Evolutionary conservation across 345 rosid species (phyloP).

Genomic region (Nephelium lappaceum): DNA sequence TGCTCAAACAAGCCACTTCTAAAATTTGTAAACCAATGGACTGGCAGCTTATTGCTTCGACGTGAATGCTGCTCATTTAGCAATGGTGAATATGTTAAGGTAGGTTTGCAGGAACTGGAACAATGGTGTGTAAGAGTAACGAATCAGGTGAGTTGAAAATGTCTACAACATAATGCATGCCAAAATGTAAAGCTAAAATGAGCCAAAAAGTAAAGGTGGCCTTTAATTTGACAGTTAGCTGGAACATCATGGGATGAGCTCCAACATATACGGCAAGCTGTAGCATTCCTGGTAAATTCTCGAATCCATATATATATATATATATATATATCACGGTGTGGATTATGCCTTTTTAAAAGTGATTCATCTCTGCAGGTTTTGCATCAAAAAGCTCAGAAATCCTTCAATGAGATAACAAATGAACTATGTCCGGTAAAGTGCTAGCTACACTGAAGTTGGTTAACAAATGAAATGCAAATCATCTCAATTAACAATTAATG

Average conservation of each 20-base stretch:
- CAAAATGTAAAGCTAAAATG: not conserved
- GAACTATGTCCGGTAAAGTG: conserved; percentile 59
- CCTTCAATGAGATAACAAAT: conserved; percentile 51
- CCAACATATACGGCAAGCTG: conserved; percentile 68
- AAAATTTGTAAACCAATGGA: conserved; percentile 22
- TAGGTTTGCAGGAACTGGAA: conserved; percentile 63
- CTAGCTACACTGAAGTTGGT: not conserved
- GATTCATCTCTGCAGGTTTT: conserved; percentile 42
- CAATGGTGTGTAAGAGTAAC: conserved; percentile 62
- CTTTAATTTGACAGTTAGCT: conserved; percentile 35
- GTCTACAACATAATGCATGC: conserved; percentile 3
- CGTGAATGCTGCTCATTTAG: conserved; percentile 77
- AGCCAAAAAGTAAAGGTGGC: not conserved
- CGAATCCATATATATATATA: conserved; percentile 13
- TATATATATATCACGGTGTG: not conserved
- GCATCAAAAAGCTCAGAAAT: conserved; percentile 60
- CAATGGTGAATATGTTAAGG: conserved; percentile 69
- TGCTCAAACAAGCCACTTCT: not conserved
- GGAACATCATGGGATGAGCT: conserved; percentile 66
- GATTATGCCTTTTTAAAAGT: conserved; percentile 7
- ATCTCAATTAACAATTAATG: not conserved
- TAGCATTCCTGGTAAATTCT: conserved; percentile 61
- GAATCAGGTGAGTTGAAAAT: conserved; percentile 48
- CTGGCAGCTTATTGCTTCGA: conserved; percentile 61
- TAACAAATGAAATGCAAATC: not conserved